phyloP scores from a whole-genome alignment of 768 basidiomycete species.

The Pleurotus eryngii region DNA sequence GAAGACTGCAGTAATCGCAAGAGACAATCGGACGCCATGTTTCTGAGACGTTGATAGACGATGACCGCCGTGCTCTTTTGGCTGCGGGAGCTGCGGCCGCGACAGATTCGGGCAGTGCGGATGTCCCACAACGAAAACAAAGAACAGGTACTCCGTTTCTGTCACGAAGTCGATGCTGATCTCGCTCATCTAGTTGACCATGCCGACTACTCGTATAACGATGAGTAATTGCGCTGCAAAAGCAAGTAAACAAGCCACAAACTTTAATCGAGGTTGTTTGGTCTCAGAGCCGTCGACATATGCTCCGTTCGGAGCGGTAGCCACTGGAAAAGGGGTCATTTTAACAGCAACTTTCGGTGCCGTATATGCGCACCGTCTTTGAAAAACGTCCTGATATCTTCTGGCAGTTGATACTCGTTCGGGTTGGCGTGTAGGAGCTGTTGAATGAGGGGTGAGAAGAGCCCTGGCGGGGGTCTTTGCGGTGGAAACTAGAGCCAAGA shows the following conservation, averaged over 20 bases:
- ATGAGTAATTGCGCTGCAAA: slow-evolving; percentile 6
- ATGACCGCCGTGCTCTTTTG: slow-evolving; percentile 52
- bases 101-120: slow-evolving; percentile 61
- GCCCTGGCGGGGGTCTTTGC: slow-evolving; percentile 60
- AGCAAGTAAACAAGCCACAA: slow-evolving; percentile 27
- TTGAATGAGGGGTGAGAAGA: slow-evolving; percentile 70
- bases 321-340: slow-evolving; percentile 49
- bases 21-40: slow-evolving; percentile 78
- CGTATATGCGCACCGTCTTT: slow-evolving; percentile 66
- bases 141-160: slow-evolving; percentile 79
- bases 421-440: slow-evolving; percentile 69
- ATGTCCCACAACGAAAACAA: slow-evolving; percentile 86
- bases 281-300: slow-evolving; percentile 81
- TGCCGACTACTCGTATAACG: slow-evolving; percentile 51
- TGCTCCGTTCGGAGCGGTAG: slow-evolving; percentile 71
- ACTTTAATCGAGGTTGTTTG: slow-evolving; percentile 82
- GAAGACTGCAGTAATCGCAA: slow-evolving; percentile 91
- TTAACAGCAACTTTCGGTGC: slow-evolving; percentile 9
- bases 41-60: slow-evolving; percentile 42
- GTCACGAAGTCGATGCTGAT: slow-evolving; percentile 83
- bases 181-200: slow-evolving; percentile 88
- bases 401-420: slow-evolving; percentile 80
- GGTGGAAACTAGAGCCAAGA: slow-evolving; percentile 55
- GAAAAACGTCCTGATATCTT: slow-evolving; percentile 79
- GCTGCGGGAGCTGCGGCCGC: slow-evolving; percentile 50